Evolutionary conservation across 148 eudicot species (phyloP), one percentile per base, ranked within the genome.

Genomic region (Simmondsia chinensis): DNA sequence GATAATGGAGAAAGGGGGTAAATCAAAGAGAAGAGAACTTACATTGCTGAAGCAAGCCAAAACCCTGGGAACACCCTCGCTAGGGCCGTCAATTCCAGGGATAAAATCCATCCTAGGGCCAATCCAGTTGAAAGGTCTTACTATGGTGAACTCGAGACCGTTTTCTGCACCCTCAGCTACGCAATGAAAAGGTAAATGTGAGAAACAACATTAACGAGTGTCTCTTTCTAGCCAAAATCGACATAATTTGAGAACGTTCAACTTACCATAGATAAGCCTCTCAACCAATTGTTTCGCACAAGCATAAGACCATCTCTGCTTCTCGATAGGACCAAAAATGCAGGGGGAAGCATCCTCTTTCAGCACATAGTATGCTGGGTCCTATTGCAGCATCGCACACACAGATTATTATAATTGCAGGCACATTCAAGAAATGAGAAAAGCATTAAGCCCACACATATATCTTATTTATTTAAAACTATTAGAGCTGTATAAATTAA

Each of bases 71-170:
- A 91, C 97, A 51, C 95, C 97, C 72, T 91, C 95, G 49, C 87
- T 84, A 23, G 97, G 97, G 46, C 97, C 95, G 64, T 91, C 97
- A 52, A 91, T 76, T 20, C 97, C 97, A 6, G 97, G 97, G 15
- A 91, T 91, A 72, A 91, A 91, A 66, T 91, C 97, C 97, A 91
- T 91, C 65, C 95, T 70, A 10, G 95, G 99, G 73, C 99, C 95
- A 53, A 91, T 91, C 99, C 99, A 85, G 71, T 91, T 91, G 50
- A 91, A 91, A 57, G 99, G 99, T 59, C 99, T 70, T 28, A 85
- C 99, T 43, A 91, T 91, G 28, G 94, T 85, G 63, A 91, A 91
- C 54, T 91, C 95, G 42, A 85, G 85, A 58, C 77, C 89, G 45
- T 91, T 91, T 63, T 91, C 95, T 14, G 95, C 94, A 56, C 99